These are phyloP conservation scores for Trametes versicolor DNA, from an alignment of 1,284 basidiomycete species.

Conservation along the genomic window DNA sequence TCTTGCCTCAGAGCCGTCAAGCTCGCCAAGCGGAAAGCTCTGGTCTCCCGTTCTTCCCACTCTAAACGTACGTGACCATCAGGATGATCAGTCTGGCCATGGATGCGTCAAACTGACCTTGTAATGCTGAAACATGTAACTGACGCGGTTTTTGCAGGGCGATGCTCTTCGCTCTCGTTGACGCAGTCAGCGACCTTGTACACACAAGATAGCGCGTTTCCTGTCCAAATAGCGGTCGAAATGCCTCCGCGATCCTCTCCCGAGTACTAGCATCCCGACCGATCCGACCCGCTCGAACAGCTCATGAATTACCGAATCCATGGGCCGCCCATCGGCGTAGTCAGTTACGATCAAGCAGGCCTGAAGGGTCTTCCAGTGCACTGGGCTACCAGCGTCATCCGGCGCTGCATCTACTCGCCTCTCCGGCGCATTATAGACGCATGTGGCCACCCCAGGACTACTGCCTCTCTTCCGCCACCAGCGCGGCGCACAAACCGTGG, in stretches of 20 bases:
- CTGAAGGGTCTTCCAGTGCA: slow-evolving; percentile 2
- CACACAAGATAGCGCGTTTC: background rate
- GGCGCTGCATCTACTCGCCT: background rate
- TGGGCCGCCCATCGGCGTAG: background rate
- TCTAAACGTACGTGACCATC: background rate
- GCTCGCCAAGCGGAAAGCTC: background rate
- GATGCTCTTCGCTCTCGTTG: too few species aligned
- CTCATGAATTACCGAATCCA: background rate
- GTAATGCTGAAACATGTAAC: background rate
- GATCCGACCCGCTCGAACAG: background rate
- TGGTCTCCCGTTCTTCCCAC: background rate
- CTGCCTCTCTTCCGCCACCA: background rate
- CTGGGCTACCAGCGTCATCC: background rate
- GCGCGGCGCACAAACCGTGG: background rate
- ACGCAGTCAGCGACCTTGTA: background rate
- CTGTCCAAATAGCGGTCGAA: background rate
- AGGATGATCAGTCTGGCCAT: background rate
- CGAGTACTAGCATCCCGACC: too few species aligned
- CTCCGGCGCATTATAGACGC: background rate
- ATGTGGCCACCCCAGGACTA: background rate
- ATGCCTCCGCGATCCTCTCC: background rate
- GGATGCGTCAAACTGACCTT: background rate
- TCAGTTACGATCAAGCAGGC: slow-evolving; percentile 12
- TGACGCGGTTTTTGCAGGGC: background rate
- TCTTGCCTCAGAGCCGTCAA: background rate